phyloP scores from a whole-genome alignment of 805 yeast species.

The Wickerhamiella allomyrinae region DNA sequence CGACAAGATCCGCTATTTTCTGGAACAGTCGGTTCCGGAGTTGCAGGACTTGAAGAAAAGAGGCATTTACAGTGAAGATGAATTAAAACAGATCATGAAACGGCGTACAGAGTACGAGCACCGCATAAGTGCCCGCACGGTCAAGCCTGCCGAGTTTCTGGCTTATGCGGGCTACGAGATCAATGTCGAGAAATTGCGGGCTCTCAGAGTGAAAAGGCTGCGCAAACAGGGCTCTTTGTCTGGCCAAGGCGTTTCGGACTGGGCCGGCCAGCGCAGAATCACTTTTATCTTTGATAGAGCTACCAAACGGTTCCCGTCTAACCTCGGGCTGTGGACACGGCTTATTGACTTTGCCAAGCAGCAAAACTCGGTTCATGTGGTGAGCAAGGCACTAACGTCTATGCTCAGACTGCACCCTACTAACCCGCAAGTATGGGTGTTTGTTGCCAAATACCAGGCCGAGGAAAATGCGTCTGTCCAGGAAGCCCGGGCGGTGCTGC shows the following conservation, averaged over 20 bases:
- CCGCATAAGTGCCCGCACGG: constrained; percentile 69
- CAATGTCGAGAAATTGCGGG: constrained; percentile 63
- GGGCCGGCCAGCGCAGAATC: constrained; percentile 74
- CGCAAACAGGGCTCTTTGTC: constrained; percentile 18
- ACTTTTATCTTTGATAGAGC: constrained; percentile 75
- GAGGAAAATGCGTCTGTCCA: constrained; percentile 78
- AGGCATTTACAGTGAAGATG: constrained; percentile 69
- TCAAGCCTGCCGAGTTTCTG: constrained; percentile 61
- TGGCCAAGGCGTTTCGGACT: constrained; percentile 50
- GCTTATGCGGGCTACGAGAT: constrained; percentile 69
- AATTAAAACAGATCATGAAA: constrained; percentile 74
- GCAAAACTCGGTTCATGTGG: constrained; percentile 21
- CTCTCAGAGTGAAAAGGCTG: constrained; percentile 53
- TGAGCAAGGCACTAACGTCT: constrained; percentile 50
- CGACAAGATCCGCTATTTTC: constrained; percentile 40
- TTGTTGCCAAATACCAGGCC: constrained; percentile 88
- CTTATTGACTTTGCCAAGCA: constrained; percentile 43
- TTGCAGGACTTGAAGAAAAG: constrained; percentile 72
- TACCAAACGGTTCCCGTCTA: constrained; percentile 62
- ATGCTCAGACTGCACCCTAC: constrained; percentile 82
- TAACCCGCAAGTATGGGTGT: constrained; percentile 79
- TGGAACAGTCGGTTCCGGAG: constrained; percentile 75
- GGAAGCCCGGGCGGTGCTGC: constrained; percentile 77
- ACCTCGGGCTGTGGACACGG: constrained; percentile 61
- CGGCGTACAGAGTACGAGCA: constrained; percentile 94